Evolutionary conservation across 2,329 filamentous ascomycete genomes (phyloP).

Genomic region (Dothideomycetes sp.): DNA sequence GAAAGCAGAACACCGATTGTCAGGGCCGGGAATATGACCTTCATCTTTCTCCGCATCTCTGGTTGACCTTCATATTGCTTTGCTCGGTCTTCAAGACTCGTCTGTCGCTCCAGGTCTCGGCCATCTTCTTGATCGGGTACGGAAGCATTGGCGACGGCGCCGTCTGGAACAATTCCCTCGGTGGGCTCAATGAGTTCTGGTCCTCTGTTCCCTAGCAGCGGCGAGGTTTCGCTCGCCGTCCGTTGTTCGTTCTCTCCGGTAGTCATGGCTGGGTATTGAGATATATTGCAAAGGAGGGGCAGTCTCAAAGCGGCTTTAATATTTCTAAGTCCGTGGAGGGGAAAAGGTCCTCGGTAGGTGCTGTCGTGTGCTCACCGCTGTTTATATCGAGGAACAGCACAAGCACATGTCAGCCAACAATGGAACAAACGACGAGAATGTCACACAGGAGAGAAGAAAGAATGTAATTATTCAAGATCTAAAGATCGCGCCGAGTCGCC

Average conservation of each 20-base stretch:
- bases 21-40: slow-evolving; percentile 48
- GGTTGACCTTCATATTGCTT: slow-evolving; percentile 37
- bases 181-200: slow-evolving; percentile 20
- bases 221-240: slow-evolving; percentile 20
- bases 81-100: slow-evolving; percentile 22
- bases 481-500: neutral
- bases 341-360: neutral
- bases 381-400: neutral
- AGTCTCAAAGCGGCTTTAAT: neutral
- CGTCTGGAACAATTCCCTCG: slow-evolving; percentile 23
- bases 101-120: slow-evolving; percentile 28
- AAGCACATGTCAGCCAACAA: neutral
- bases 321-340: neutral
- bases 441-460: neutral
- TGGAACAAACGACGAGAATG: no score
- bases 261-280: neutral
- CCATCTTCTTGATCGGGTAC: slow-evolving; percentile 16
- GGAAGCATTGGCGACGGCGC: slow-evolving; percentile 17
- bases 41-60: slow-evolving; percentile 40
- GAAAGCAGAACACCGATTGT: slow-evolving; percentile 60
- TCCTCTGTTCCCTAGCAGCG: slow-evolving; percentile 15
- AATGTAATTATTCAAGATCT: neutral
- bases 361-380: neutral
- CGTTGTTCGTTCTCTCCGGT: neutral
- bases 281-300: neutral